Base-by-base conservation (phyloP, 2,329 filamentous ascomycete genomes). In the Colletotrichum sp. region DNA sequence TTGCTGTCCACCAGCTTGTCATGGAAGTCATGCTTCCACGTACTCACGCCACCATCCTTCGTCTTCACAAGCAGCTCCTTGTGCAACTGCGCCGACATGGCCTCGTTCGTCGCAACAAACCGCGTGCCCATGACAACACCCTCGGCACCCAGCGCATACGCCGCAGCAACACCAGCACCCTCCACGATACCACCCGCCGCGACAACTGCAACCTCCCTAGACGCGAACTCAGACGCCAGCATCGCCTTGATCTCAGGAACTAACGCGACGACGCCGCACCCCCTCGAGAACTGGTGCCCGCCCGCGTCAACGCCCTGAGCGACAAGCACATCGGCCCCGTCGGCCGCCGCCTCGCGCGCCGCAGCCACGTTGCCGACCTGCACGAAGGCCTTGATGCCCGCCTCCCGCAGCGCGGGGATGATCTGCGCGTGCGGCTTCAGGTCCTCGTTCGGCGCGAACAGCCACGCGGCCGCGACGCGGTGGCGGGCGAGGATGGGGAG, bases 231-330 rank as follows among this genome's bases (percentile, higher is more conserved):
- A 1, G 74, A 78, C 4, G 79, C 81, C 18, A 93, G 77, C 70
- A 89, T 84, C 73, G 88, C 87, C 64, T 82, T 83, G 10, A 92
- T 86, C 82, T 93, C 92, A 0, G 91, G 91, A 48, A 94, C 81
- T 5, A 94, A 82, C 4, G 87, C 85, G 5, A 93, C 81, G 3
- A 93, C 83, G 8, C 91, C 87, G 4, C 89, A 88, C 5, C 89
- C 91, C 26, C 84, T 82, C 1, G 85, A 85, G 60, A 90, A 89
- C 76, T 92, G 91, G 79, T 94, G 92, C 0, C 92, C 92, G 9
- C 92, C 92, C 1, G 92, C 92, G 82, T 94, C 92, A 8, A 87
- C 86, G 4, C 92, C 92, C 81, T 94, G 92, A 7, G 91, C 87
- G 8, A 94, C 90, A 3, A 94, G 79, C 32, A 90, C 90, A 78